Conservation (phyloP, 2,329 filamentous ascomycete genomes). For the Fusarium buharicum region DNA sequence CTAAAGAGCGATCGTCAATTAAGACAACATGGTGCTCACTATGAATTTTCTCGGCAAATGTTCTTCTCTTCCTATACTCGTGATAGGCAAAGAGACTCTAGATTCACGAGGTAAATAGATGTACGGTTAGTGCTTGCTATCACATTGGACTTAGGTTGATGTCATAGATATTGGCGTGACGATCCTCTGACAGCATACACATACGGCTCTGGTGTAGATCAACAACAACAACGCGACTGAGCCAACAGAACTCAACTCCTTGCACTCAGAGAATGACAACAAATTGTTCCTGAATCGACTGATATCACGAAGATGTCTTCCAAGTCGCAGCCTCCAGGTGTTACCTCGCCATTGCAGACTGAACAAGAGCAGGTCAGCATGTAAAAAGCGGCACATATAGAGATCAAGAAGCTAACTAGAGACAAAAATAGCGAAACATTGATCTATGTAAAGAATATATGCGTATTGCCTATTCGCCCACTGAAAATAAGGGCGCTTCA, state of each 20-base stretch:
- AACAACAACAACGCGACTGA: not conserved
- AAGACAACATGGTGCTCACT: too few relatives aligned
- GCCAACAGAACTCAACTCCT: not conserved
- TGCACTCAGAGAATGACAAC: not conserved
- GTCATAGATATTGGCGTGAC: slow-evolving; percentile 15
- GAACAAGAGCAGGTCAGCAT: slow-evolving; percentile 16
- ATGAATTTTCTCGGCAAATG: too few relatives aligned
- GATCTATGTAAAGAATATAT: slow-evolving; percentile 30
- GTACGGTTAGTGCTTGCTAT: too few relatives aligned
- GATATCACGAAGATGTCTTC: not conserved
- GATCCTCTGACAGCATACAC: slow-evolving; percentile 19
- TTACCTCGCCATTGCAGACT: slow-evolving; percentile 11
- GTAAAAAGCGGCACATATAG: not conserved
- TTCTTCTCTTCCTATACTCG: too few relatives aligned
- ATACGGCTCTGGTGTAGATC: too few relatives aligned
- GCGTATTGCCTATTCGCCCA: slow-evolving; percentile 29
- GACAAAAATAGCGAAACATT: slow-evolving; percentile 9
- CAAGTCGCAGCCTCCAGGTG: slow-evolving; percentile 7
- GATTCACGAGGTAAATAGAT: too few relatives aligned
- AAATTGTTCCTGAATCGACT: too few relatives aligned
- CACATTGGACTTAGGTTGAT: slow-evolving; percentile 1
- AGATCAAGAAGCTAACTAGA: not conserved
- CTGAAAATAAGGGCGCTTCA: slow-evolving; percentile 23
- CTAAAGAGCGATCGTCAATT: too few relatives aligned
- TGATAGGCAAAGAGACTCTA: too few relatives aligned